These are phyloP conservation scores for Apiotrichum sp. DNA, from an alignment of 1,284 basidiomycete species.

Conservation along the genomic window DNA sequence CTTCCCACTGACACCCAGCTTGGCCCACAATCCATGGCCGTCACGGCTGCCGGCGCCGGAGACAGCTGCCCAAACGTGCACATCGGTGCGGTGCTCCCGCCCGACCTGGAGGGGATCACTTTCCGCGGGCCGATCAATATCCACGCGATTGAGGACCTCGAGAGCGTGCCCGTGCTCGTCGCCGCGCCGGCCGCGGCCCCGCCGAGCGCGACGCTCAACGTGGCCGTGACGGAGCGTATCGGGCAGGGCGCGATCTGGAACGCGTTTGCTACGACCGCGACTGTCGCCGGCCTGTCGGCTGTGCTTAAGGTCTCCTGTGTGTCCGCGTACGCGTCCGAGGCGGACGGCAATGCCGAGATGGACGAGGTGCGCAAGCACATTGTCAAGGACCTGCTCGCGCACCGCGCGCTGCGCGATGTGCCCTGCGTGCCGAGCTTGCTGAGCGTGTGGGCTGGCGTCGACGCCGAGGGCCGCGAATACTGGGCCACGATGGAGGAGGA, in stretches of 20 bases:
- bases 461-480: not conserved
- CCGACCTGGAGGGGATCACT: not conserved
- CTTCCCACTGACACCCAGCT: not conserved
- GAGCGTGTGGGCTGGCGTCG: not conserved
- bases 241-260: conserved; percentile 4
- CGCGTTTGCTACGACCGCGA: not conserved
- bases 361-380: not conserved
- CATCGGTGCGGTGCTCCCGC: not conserved
- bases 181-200: not conserved
- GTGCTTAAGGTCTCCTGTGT: conserved; percentile 1
- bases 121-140: conserved; percentile 1
- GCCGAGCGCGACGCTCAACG: not conserved
- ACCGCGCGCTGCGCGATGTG: not conserved
- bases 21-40: not conserved
- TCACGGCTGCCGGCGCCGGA: not conserved
- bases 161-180: not conserved
- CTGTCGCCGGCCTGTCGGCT: not conserved
- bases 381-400: conserved; percentile 1
- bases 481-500: conserved; percentile 3
- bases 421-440: not conserved
- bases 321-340: not conserved
- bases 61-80: not conserved
- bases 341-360: not conserved
- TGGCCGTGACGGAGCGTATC: not conserved
- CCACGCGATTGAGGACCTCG: not conserved